Evolutionary conservation across 805 yeast genomes (phyloP).

Genomic region (Lipomyces sp.): DNA sequence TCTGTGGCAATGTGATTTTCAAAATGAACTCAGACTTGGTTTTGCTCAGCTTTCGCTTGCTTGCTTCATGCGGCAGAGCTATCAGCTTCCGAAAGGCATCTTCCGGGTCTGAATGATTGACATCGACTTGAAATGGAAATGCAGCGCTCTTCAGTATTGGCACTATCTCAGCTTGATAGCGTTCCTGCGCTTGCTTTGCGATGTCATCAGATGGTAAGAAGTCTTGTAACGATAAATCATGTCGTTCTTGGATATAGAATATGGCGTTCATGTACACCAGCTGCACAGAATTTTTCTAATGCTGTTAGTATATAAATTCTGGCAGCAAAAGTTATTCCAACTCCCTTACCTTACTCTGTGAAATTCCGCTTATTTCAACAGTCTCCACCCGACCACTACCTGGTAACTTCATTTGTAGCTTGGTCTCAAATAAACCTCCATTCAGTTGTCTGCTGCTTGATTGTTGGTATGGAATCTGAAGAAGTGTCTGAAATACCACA

Average conservation of each 20-base stretch:
- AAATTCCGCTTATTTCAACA: neutral
- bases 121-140: slow-evolving; percentile 4
- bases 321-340: neutral
- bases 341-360: neutral
- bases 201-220: neutral
- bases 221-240: neutral
- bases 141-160: neutral
- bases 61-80: neutral
- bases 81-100: slow-evolving; percentile 7
- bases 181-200: neutral
- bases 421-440: neutral
- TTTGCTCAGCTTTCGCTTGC: neutral
- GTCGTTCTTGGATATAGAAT: neutral
- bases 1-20: neutral
- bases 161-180: neutral
- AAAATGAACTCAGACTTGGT: neutral
- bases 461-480: neutral
- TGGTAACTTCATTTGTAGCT: neutral
- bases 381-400: neutral
- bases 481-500: neutral
- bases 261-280: neutral
- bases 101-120: neutral
- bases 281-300: neutral
- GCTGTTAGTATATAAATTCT: neutral
- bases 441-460: neutral